Conservation (phyloP, 768 basidiomycete genomes). For the Mycena haematopus region DNA sequence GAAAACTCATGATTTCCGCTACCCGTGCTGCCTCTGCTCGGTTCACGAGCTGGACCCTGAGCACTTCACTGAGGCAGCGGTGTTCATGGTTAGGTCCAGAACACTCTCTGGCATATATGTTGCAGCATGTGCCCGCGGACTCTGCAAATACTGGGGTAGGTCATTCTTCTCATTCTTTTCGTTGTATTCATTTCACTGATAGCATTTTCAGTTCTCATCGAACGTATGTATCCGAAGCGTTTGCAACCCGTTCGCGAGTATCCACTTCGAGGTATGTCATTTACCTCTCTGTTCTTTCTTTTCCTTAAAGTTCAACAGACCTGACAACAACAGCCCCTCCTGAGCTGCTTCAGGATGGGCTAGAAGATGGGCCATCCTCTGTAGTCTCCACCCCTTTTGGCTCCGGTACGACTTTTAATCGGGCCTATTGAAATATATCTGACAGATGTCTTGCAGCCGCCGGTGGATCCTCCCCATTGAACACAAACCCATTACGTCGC, state of each 20-base stretch:
- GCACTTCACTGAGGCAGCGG: neutral
- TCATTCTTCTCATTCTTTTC: neutral
- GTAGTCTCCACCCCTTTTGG: neutral
- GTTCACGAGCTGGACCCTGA: neutral
- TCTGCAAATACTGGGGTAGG: neutral
- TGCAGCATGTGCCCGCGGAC: neutral
- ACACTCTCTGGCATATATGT: neutral
- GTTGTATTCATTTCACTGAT: neutral
- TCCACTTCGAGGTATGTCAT: neutral
- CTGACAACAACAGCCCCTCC: neutral
- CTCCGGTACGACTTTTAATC: neutral
- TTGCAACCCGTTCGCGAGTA: neutral
- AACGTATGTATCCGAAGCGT: neutral
- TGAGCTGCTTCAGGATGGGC: neutral
- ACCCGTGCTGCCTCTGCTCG: neutral
- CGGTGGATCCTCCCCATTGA: neutral
- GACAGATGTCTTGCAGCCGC: neutral
- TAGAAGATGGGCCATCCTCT: neutral
- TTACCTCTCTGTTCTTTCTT: neutral
- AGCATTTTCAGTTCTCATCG: neutral
- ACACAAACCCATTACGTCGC: neutral
- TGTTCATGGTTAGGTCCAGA: neutral
- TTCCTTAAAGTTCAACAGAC: neutral
- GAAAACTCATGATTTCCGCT: neutral
- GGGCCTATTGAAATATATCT: neutral